phyloP scores from a whole-genome alignment of 164 flowering plant genomes.

The Euptelea pleiosperma region DNA sequence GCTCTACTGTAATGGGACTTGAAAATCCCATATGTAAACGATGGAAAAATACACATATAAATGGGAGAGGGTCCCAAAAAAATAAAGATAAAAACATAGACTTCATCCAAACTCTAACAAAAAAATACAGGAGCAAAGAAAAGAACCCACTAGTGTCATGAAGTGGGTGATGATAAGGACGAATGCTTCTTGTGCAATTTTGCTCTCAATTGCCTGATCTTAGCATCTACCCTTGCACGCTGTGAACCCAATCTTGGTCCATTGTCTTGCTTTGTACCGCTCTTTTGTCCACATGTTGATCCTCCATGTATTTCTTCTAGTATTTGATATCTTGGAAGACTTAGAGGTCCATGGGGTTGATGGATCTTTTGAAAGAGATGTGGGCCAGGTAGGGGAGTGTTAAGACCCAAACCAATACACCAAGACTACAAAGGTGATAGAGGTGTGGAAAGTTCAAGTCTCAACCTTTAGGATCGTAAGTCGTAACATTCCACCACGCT shows the following conservation, averaged over 20 bases:
- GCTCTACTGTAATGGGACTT: slow-evolving; percentile 17
- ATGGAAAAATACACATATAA: slow-evolving; percentile 10
- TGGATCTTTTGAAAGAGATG: slow-evolving; percentile 67
- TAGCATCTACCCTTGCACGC: slow-evolving; percentile 95
- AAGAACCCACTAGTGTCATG: slow-evolving; percentile 9
- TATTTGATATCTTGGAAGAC: slow-evolving; percentile 93
- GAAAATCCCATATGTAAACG: slow-evolving; percentile 8
- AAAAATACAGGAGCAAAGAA: not conserved
- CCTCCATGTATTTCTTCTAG: slow-evolving; percentile 79
- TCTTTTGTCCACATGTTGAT: slow-evolving; percentile 87
- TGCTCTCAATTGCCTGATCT: slow-evolving; percentile 72
- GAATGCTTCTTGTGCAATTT: slow-evolving; percentile 63
- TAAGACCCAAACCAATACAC: too few relatives aligned
- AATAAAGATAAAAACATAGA: not conserved
- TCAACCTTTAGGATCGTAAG: too few relatives aligned
- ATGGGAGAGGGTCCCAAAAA: slow-evolving; percentile 1
- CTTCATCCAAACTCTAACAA: not conserved
- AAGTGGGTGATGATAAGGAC: slow-evolving; percentile 17
- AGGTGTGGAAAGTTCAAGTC: too few relatives aligned
- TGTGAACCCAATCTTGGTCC: slow-evolving; percentile 93
- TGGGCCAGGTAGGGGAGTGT: slow-evolving; percentile 77
- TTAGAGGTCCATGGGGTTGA: slow-evolving; percentile 92
- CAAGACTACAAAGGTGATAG: too few relatives aligned
- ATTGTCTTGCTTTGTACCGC: slow-evolving; percentile 75
- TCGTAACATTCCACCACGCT: too few relatives aligned